These are phyloP conservation scores for Neocallimastix lanati DNA, from an alignment of 192 early-diverging fungal genomes.

Conservation along the genomic window DNA sequence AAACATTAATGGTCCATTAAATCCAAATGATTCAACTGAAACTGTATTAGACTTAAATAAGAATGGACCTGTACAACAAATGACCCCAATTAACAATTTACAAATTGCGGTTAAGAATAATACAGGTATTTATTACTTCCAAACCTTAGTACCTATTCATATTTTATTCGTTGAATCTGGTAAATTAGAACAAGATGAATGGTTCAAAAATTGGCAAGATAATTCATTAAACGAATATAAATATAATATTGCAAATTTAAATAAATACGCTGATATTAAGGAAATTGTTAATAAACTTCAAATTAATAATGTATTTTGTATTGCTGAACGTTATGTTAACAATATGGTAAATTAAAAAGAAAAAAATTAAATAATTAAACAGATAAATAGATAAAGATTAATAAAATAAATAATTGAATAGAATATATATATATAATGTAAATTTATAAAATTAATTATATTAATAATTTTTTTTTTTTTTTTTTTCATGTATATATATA, in stretches of 20 bases:
- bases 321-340: conserved; percentile 37
- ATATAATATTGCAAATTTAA: conserved; percentile 10
- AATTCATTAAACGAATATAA: neutral
- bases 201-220: conserved; percentile 32
- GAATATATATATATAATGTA: too few species aligned
- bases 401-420: too few species aligned
- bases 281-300: conserved; percentile 31
- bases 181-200: conserved; percentile 21
- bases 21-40: conserved; percentile 7
- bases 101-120: conserved; percentile 37
- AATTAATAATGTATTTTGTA: conserved; percentile 40
- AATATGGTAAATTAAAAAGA: conserved; percentile 13
- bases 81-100: conserved; percentile 19
- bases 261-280: conserved; percentile 17
- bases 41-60: conserved; percentile 4
- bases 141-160: conserved; percentile 28
- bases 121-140: conserved; percentile 25
- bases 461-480: too few species aligned
- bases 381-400: neutral
- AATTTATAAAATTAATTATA: neutral
- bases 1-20: conserved; percentile 11
- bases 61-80: conserved; percentile 8
- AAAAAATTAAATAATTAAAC: neutral
- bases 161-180: conserved; percentile 27
- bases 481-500: too few species aligned